Percentiles rank a stretch among this genome's conserved stretches.
Conservation (phyloP, 2,329 filamentous ascomycete species). For the Elsinoe australis region DNA sequence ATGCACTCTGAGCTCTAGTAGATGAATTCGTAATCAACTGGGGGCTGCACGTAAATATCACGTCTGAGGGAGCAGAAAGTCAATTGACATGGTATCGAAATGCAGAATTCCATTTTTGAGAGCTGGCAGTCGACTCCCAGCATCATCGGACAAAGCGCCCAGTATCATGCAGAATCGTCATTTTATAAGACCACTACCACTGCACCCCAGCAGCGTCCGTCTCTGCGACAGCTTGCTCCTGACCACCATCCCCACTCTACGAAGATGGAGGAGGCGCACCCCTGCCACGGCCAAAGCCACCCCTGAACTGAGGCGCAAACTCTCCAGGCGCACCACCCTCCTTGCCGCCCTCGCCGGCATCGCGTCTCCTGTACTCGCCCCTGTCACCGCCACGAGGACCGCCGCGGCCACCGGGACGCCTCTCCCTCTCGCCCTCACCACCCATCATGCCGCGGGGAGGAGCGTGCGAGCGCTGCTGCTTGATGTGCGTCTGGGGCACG, state of each 20-base stretch:
- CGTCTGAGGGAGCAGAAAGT: too few relatives aligned
- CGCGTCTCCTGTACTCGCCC: slow-evolving; percentile 68
- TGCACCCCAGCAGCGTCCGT: background rate
- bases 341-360: slow-evolving; percentile 57
- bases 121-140: background rate
- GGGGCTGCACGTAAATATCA: too few relatives aligned
- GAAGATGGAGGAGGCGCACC: slow-evolving; percentile 54
- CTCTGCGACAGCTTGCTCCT: too few relatives aligned
- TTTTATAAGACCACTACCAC: background rate
- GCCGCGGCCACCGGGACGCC: slow-evolving; percentile 70
- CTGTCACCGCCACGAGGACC: slow-evolving; percentile 63
- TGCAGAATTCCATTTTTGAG: slow-evolving; percentile 10
- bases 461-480: slow-evolving; percentile 98
- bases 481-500: slow-evolving; percentile 99
- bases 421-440: slow-evolving; percentile 65
- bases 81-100: too few relatives aligned
- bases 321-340: slow-evolving; percentile 87
- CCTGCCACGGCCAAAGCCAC: slow-evolving; percentile 65
- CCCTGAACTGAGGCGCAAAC: slow-evolving; percentile 74
- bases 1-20: too few relatives aligned
- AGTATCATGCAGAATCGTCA: slow-evolving; percentile 1
- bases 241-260: slow-evolving; percentile 11
- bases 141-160: background rate
- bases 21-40: too few relatives aligned
- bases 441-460: slow-evolving; percentile 98